Conservation (phyloP, 257 asterid species). For the Schizonepeta tenuifolia region DNA sequence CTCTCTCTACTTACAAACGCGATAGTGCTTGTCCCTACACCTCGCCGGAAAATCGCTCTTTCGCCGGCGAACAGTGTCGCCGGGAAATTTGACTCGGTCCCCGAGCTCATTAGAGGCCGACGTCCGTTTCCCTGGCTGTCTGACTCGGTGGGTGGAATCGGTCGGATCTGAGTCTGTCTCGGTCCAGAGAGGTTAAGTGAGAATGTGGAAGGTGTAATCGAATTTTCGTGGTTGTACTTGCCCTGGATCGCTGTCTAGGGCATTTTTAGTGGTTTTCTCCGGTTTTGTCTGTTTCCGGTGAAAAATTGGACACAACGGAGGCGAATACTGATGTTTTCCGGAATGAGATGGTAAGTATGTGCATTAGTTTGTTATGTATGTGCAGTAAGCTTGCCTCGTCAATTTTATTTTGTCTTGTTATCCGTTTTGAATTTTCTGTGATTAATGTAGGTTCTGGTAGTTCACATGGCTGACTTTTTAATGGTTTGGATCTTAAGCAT, state of each 20-base stretch:
- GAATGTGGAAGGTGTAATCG: slow-evolving; percentile 71
- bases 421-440: slow-evolving; percentile 12
- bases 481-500: slow-evolving; percentile 41
- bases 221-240: slow-evolving; percentile 36
- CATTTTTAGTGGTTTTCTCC: slow-evolving; percentile 33
- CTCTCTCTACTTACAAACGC: slow-evolving; percentile 42
- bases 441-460: slow-evolving; percentile 36
- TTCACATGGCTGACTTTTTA: slow-evolving; percentile 29
- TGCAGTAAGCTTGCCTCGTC: not conserved
- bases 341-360: slow-evolving; percentile 81
- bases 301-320: slow-evolving; percentile 59
- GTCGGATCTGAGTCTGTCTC: slow-evolving; percentile 67
- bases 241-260: slow-evolving; percentile 67
- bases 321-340: slow-evolving; percentile 46
- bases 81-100: slow-evolving; percentile 24
- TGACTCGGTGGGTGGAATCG: slow-evolving; percentile 46
- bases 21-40: slow-evolving; percentile 23
- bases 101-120: slow-evolving; percentile 8
- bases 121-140: slow-evolving; percentile 33
- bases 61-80: slow-evolving; percentile 42
- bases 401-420: not conserved
- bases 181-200: slow-evolving; percentile 40
- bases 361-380: not conserved
- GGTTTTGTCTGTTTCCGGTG: slow-evolving; percentile 26
- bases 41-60: slow-evolving; percentile 55